Conservation (phyloP, 2,329 filamentous ascomycete species). For the Colletotrichum tanaceti region DNA sequence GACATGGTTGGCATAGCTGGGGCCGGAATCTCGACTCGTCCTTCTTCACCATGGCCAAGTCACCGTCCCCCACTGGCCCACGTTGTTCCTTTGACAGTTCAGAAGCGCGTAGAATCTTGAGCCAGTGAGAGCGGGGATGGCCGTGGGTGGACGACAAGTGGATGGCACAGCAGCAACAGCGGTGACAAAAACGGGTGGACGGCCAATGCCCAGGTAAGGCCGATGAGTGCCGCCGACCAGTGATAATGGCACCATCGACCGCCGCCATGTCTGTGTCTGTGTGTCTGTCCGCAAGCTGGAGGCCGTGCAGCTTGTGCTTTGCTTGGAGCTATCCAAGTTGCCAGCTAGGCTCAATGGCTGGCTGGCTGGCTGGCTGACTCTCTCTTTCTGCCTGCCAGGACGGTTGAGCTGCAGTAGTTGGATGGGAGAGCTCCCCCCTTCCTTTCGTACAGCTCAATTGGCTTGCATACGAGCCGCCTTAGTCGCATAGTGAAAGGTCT, state of each 20-base stretch:
- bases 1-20: constrained; percentile 25
- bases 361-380: background rate
- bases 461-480: constrained; percentile 22
- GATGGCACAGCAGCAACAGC: constrained; percentile 34
- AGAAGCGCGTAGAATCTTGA: constrained; percentile 39
- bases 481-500: constrained; percentile 5
- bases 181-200: constrained; percentile 14
- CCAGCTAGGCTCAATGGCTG: constrained; percentile 9
- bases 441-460: constrained; percentile 16
- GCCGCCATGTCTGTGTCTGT: background rate
- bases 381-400: constrained; percentile 1
- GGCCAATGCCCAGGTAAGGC: background rate
- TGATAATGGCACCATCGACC: constrained; percentile 22
- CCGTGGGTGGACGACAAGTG: constrained; percentile 21
- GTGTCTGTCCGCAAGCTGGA: background rate
- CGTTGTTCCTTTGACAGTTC: constrained; percentile 32
- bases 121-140: constrained; percentile 29
- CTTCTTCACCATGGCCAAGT: constrained; percentile 21
- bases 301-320: constrained; percentile 13
- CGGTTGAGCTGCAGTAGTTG: constrained; percentile 14
- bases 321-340: constrained; percentile 33
- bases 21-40: constrained; percentile 2
- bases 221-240: constrained; percentile 4
- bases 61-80: constrained; percentile 39
- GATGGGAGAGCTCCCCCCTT: constrained; percentile 3